Conservation (phyloP, 345 rosid species). For the Corymbia maculata region DNA sequence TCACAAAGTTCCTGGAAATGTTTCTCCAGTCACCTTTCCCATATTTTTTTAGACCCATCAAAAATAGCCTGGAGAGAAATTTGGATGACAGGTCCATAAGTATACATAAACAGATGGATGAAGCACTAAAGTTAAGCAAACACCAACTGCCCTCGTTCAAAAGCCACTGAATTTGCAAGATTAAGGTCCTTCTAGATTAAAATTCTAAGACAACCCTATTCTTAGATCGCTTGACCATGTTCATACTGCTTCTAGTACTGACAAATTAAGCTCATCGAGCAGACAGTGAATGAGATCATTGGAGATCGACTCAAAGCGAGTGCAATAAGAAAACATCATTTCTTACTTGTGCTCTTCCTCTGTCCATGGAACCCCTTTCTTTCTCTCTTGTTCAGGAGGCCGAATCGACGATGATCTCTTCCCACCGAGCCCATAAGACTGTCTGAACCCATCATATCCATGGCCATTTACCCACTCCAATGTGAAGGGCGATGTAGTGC, state of each 20-base stretch:
- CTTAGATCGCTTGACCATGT: background rate
- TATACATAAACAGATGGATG: background rate
- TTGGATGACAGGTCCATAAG: background rate
- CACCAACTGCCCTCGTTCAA: background rate
- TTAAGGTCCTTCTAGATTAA: background rate
- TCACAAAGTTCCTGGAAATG: conserved; percentile 73
- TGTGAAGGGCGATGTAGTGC: conserved; percentile 35
- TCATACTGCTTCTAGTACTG: background rate
- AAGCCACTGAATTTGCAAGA: background rate
- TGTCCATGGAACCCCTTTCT: conserved; percentile 98
- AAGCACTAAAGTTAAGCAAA: background rate
- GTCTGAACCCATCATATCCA: conserved; percentile 39
- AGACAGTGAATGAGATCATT: background rate
- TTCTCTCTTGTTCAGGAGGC: conserved; percentile 74
- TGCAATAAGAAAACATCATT: background rate
- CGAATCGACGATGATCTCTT: conserved; percentile 53
- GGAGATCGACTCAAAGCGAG: background rate
- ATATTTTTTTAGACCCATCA: conserved; percentile 87
- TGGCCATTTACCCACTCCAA: conserved; percentile 39
- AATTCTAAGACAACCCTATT: background rate
- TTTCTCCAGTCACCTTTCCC: conserved; percentile 99
- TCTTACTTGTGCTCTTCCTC: conserved; percentile 94
- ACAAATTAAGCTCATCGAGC: background rate
- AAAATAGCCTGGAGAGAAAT: conserved; percentile 44
- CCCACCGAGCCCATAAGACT: conserved; percentile 37